A percentile compares a stretch with the other conserved stretches of the same genome.
phyloP scores from a whole-genome alignment of 768 basidiomycete genomes.

The Lactarius sp. region DNA sequence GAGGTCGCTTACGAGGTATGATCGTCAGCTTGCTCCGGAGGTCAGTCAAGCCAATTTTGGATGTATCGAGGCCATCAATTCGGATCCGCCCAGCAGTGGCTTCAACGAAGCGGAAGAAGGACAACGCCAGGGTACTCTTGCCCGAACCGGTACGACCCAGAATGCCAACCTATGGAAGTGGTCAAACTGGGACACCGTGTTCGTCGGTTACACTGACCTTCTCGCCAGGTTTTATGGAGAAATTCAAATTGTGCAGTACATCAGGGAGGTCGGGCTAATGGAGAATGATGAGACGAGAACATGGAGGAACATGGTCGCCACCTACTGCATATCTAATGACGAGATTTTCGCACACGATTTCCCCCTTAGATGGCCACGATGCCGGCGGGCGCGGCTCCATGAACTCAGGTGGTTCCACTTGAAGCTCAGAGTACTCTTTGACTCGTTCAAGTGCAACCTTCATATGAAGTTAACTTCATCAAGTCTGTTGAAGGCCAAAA shows the following conservation, averaged over 20 bases:
- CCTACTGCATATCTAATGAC: conserved; percentile 74
- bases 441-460: conserved; percentile 84
- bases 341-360: conserved; percentile 67
- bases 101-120: conserved; percentile 90
- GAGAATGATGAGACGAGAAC: conserved; percentile 13
- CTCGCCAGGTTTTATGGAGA: conserved; percentile 67
- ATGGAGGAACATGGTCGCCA: conserved; percentile 14
- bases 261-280: conserved; percentile 77
- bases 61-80: conserved; percentile 76
- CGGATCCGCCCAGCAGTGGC: conserved; percentile 68
- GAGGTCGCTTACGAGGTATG: conserved; percentile 53
- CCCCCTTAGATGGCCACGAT: conserved; percentile 72
- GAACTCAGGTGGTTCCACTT: conserved; percentile 76
- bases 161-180: conserved; percentile 51
- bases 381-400: conserved; percentile 78
- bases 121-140: conserved; percentile 77
- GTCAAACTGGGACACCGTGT: conserved; percentile 1
- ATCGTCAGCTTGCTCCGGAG: conserved; percentile 73
- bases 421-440: conserved; percentile 83
- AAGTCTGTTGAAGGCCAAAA: not conserved
- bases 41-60: conserved; percentile 75
- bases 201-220: conserved; percentile 48
- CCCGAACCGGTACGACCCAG: conserved; percentile 63
- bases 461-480: not conserved
- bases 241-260: conserved; percentile 76